These are phyloP conservation scores for Phialocephala subalpina DNA, from an alignment of 2,329 filamentous ascomycete species.

Conservation along the genomic window DNA sequence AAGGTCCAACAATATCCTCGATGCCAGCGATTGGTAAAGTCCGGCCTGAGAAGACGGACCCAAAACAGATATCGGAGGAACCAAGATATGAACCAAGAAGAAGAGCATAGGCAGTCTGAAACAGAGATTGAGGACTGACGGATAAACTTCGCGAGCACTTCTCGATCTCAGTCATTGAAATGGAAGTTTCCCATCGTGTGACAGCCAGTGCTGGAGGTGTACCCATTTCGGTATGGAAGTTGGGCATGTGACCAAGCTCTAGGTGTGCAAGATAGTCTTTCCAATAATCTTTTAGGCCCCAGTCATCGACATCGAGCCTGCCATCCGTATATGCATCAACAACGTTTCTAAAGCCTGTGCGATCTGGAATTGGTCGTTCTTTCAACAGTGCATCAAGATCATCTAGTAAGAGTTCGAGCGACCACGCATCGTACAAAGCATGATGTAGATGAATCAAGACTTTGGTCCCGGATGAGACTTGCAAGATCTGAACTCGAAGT, in stretches of 20 bases:
- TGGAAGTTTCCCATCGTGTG: constrained; percentile 42
- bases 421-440: constrained; percentile 93
- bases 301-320: constrained; percentile 41
- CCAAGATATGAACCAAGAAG: constrained; percentile 72
- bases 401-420: constrained; percentile 74
- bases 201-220: constrained; percentile 41
- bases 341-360: constrained; percentile 70
- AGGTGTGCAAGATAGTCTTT: constrained; percentile 67
- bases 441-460: constrained; percentile 71
- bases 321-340: constrained; percentile 54
- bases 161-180: constrained; percentile 39
- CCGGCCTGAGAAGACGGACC: constrained; percentile 83
- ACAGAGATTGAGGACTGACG: constrained; percentile 71
- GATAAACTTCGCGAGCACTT: constrained; percentile 34
- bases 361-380: constrained; percentile 32
- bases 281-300: constrained; percentile 71
- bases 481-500: constrained; percentile 64
- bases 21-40: constrained; percentile 75
- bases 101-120: constrained; percentile 76
- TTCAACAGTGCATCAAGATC: constrained; percentile 64
- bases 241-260: constrained; percentile 63
- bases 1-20: constrained; percentile 81
- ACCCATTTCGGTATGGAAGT: constrained; percentile 55
- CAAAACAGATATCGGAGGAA: constrained; percentile 72
- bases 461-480: constrained; percentile 34